A percentile compares a stretch with the other conserved stretches of the same genome.
phyloP scores from a whole-genome alignment of 495 filamentous ascomycete species.

The Penicillium longicatenatum region DNA sequence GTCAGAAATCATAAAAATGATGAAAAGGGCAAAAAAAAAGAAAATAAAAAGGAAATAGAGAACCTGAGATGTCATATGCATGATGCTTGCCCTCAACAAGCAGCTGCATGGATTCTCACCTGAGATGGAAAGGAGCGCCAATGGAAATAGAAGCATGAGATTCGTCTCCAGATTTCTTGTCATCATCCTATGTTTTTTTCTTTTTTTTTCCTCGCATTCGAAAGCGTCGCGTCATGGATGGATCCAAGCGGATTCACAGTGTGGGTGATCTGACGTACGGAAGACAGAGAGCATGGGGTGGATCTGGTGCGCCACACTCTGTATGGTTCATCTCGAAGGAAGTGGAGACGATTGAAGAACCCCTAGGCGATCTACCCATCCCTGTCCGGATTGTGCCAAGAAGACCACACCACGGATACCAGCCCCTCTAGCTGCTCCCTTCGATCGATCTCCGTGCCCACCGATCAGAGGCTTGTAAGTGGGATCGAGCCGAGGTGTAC shows the following conservation, averaged over 20 bases:
- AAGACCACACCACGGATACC: conserved; percentile 18
- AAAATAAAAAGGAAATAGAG: conserved; percentile 15
- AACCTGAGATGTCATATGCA: conserved; percentile 21
- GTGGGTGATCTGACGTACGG: conserved; percentile 27
- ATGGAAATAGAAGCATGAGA: neutral
- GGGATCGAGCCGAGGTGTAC: conserved; percentile 23
- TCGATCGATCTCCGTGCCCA: conserved; percentile 31
- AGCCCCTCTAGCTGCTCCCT: conserved; percentile 16
- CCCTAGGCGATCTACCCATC: conserved; percentile 26
- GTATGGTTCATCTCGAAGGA: conserved; percentile 28
- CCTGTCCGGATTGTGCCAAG: conserved; percentile 17
- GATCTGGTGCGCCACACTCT: conserved; percentile 18
- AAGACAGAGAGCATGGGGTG: conserved; percentile 12
- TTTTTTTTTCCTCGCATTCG: neutral
- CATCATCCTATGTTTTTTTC: neutral
- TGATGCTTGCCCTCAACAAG: neutral
- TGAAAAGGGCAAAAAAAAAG: conserved; percentile 7
- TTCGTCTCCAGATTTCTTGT: neutral
- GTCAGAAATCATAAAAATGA: conserved; percentile 7
- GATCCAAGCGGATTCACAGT: conserved; percentile 21
- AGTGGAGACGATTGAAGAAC: conserved; percentile 32
- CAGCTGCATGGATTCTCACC: conserved; percentile 1
- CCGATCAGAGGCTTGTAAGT: conserved; percentile 25
- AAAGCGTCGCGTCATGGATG: conserved; percentile 15
- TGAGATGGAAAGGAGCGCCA: neutral